These are phyloP conservation scores for Aspergillus avenaceus DNA, from an alignment of 495 filamentous ascomycete species.

Conservation along the genomic window DNA sequence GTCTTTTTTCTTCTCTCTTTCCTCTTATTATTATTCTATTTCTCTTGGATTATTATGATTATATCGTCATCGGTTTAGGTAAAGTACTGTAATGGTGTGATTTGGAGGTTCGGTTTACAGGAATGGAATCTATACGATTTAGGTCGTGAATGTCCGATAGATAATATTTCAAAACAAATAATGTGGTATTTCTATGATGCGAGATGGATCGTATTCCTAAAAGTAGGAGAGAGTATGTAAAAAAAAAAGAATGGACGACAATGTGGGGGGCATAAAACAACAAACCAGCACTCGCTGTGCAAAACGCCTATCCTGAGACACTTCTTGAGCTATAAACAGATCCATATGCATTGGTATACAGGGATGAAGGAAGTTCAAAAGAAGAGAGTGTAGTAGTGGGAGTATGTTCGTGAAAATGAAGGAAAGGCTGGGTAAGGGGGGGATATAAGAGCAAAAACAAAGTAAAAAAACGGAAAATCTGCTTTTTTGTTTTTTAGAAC, in stretches of 20 bases:
- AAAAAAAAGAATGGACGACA: not conserved
- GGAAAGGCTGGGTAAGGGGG: conserved; percentile 1
- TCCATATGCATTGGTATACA: not conserved
- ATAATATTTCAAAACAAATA: too few relatives aligned
- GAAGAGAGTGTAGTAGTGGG: conserved; percentile 4
- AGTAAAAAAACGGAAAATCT: conserved; percentile 6
- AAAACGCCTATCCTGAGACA: conserved; percentile 7
- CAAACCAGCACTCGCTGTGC: conserved; percentile 7
- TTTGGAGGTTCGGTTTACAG: too few relatives aligned
- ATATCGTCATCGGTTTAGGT: not conserved
- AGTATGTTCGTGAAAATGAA: not conserved
- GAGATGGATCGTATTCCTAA: not conserved
- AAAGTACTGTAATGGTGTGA: too few relatives aligned
- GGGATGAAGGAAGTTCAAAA: conserved; percentile 1
- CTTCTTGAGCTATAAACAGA: conserved; percentile 7
- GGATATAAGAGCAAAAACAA: conserved; percentile 1
- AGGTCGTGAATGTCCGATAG: too few relatives aligned
- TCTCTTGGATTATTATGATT: not conserved
- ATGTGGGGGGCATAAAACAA: too few relatives aligned
- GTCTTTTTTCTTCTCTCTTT: not conserved
- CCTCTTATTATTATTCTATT: not conserved
- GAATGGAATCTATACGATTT: too few relatives aligned
- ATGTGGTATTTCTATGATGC: too few relatives aligned
- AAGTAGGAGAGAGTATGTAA: not conserved
- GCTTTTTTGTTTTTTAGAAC: too few relatives aligned